Conservation (phyloP, 1,284 basidiomycete genomes). For the Ceratobasidium sp. region DNA sequence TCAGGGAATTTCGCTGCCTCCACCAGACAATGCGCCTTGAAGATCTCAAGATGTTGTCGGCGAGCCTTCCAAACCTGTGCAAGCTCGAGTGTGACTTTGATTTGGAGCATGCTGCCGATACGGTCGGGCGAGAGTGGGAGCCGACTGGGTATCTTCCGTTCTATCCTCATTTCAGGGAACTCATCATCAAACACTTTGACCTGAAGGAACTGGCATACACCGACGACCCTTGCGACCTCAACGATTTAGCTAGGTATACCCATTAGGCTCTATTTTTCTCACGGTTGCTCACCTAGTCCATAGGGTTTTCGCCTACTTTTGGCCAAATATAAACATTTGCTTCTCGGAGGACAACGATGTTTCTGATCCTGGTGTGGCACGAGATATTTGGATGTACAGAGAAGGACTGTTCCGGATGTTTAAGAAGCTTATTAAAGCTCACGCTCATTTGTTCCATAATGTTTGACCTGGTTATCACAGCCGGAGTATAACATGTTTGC, state of each 20-base stretch:
- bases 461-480: neutral
- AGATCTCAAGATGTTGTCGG: neutral
- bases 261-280: neutral
- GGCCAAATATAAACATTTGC: constrained; percentile 4
- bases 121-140: neutral
- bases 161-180: neutral
- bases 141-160: neutral
- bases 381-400: neutral
- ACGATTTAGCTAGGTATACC: constrained; percentile 1
- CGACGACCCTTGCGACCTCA: neutral
- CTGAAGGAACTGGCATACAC: neutral
- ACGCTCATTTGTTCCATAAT: neutral
- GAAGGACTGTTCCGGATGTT: neutral
- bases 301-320: constrained; percentile 3
- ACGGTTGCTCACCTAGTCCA: neutral
- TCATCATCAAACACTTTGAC: neutral
- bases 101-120: neutral
- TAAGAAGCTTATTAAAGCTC: neutral
- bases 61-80: neutral
- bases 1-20: neutral
- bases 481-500: neutral
- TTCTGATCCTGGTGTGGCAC: neutral
- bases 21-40: neutral
- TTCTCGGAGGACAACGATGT: neutral
- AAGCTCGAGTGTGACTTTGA: neutral